Evolutionary conservation across 176 grass and related monocot genomes (phyloP), one percentile per base, ranked within the genome.

Genomic region (Aegilops tauschii): DNA sequence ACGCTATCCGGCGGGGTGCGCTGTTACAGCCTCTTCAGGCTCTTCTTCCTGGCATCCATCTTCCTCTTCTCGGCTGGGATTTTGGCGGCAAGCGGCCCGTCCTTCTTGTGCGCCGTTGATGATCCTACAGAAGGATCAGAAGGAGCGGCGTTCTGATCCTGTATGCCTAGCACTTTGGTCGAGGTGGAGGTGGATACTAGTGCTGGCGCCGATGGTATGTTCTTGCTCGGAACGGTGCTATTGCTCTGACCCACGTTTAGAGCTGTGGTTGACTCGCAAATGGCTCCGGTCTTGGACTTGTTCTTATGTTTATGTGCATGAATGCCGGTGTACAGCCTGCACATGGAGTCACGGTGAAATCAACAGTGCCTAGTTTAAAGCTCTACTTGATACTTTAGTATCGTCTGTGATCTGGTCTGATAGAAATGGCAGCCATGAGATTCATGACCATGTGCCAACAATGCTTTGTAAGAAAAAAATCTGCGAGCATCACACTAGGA

Each of bases 41-140:
- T 93, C 77, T 93, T 99, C 92, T 99, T 99, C 84, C 94, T 91
- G 5, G 94, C 94, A 81, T 99, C 97, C 29, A 85, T 88, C 85
- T 88, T 98, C 92, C 91, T 98, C 90, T 96, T 99, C 82, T 99
- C 97, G 0, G 82, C 68, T 23, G 88, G 67, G 58, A 69, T 32
- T 85, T 93, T 96, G 11, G 28, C 56, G 20, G 80, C 66, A 13
- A 44, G 69, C 29, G 61, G 20, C n/a, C 67, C 86, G 31, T 87
- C 88, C 87, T 97, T 97, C 80, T 68, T 91, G 35, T 69, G 84
- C 25, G 32, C 59, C 16, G 52, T 42, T 0, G 94, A 91, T 83
- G 89, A 61, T 27, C 92, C 94, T 31, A 76, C 11, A 31, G 58
- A 31, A 84, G 85, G 63, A 59, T 86, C 80, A 59, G 77, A 59